Evolutionary conservation across 805 yeast genomes (phyloP).

Genomic region (Wickerhamomyces sydowiorum): DNA sequence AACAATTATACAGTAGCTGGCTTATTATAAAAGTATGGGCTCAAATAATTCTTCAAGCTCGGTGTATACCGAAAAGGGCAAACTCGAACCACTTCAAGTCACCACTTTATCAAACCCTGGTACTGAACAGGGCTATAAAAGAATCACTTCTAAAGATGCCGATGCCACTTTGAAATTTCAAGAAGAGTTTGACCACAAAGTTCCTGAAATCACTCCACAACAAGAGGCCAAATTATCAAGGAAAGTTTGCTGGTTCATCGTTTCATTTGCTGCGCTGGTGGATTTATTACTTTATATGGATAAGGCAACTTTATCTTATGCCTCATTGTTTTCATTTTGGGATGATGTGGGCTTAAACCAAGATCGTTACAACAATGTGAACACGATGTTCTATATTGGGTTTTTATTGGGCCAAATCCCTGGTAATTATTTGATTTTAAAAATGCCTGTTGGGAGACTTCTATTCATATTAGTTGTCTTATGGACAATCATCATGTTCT

Average conservation of each 20-base stretch:
- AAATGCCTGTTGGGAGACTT: constrained; percentile 34
- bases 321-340: constrained; percentile 41
- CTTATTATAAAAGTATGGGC: no score
- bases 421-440: constrained; percentile 38
- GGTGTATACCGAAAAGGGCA: no score
- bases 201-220: constrained; percentile 36
- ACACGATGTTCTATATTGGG: constrained; percentile 50
- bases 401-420: constrained; percentile 40
- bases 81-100: constrained; percentile 9
- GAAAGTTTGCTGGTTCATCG: constrained; percentile 32
- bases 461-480: constrained; percentile 29
- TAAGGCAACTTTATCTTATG: constrained; percentile 44
- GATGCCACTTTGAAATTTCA: constrained; percentile 34
- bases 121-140: constrained; percentile 26
- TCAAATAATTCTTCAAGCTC: no score
- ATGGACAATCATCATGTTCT: constrained; percentile 43
- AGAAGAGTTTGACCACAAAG: constrained; percentile 26
- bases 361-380: constrained; percentile 40
- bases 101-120: neutral
- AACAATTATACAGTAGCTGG: no score
- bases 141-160: constrained; percentile 29
- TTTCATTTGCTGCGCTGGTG: constrained; percentile 33
- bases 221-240: constrained; percentile 33
- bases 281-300: constrained; percentile 43
- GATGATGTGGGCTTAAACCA: constrained; percentile 39